Conservation (phyloP, 1,139 yeast genomes). For the Yamadazyma diddensiae region DNA sequence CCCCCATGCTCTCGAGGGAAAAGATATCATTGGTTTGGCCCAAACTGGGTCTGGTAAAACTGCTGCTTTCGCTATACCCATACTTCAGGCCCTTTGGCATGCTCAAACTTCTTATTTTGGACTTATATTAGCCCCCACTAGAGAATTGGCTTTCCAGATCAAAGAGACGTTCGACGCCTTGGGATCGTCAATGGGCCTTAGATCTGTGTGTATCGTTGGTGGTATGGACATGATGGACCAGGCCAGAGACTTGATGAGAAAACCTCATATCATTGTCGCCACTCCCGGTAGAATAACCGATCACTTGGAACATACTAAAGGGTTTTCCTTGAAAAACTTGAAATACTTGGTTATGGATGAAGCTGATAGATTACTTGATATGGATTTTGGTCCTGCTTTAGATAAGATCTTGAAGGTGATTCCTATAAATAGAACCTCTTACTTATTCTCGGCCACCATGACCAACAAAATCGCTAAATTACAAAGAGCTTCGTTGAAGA, state of each 20-base stretch:
- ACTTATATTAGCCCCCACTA: constrained; percentile 89
- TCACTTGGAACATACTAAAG: constrained; percentile 92
- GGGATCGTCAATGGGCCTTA: constrained; percentile 86
- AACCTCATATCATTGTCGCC: constrained; percentile 92
- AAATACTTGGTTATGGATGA: constrained; percentile 93
- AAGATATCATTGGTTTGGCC: constrained; percentile 78
- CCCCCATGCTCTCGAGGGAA: constrained; percentile 87
- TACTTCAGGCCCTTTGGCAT: constrained; percentile 84
- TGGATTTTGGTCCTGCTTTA: constrained; percentile 95
- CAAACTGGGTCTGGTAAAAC: constrained; percentile 87
- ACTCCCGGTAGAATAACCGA: constrained; percentile 82
- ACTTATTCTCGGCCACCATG: constrained; percentile 93
- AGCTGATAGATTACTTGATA: constrained; percentile 91
- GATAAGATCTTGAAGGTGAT: constrained; percentile 82
- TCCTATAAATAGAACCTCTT: constrained; percentile 84
- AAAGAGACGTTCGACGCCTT: constrained; percentile 93
- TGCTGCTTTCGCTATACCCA: constrained; percentile 87
- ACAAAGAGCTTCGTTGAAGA: constrained; percentile 85
- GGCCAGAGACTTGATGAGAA: constrained; percentile 87
- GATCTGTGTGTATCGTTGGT: constrained; percentile 87
- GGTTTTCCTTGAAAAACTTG: constrained; percentile 77
- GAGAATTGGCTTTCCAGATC: constrained; percentile 95
- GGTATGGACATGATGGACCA: constrained; percentile 99
- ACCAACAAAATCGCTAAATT: constrained; percentile 91
- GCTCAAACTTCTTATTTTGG: constrained; percentile 88